These are phyloP conservation scores for Rosa hybrid DNA, from an alignment of 331 rosid genomes.

Conservation along the genomic window DNA sequence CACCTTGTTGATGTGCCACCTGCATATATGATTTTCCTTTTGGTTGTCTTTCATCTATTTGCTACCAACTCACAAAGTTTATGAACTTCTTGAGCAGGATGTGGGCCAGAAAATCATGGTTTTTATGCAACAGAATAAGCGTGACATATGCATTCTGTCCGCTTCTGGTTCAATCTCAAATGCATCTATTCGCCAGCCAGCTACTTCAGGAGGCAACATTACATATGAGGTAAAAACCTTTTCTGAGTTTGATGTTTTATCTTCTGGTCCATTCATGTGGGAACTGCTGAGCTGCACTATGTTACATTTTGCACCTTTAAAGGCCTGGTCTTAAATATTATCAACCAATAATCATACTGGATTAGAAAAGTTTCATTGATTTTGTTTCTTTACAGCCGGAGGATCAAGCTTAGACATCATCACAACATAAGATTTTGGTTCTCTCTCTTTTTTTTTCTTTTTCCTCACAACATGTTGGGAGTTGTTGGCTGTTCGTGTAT, in stretches of 20 bases:
- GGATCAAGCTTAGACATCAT: neutral
- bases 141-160: conserved; percentile 87
- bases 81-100: conserved; percentile 58
- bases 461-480: neutral
- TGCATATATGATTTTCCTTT: neutral
- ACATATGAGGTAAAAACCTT: conserved; percentile 75
- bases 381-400: neutral
- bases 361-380: neutral
- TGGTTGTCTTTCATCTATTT: conserved; percentile 8
- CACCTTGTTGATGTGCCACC: neutral
- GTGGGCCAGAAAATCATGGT: conserved; percentile 92
- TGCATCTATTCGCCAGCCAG: conserved; percentile 92
- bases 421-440: no score
- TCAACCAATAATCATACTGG: neutral
- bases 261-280: neutral
- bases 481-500: neutral
- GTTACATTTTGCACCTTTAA: neutral
- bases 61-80: conserved; percentile 37
- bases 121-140: conserved; percentile 92
- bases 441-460: neutral
- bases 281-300: neutral
- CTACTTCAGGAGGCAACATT: conserved; percentile 87
- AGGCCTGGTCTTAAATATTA: neutral
- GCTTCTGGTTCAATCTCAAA: conserved; percentile 91
- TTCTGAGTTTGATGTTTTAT: neutral